These are phyloP conservation scores for Leccinum obscurum DNA, from an alignment of 768 basidiomycete species.

Conservation along the genomic window DNA sequence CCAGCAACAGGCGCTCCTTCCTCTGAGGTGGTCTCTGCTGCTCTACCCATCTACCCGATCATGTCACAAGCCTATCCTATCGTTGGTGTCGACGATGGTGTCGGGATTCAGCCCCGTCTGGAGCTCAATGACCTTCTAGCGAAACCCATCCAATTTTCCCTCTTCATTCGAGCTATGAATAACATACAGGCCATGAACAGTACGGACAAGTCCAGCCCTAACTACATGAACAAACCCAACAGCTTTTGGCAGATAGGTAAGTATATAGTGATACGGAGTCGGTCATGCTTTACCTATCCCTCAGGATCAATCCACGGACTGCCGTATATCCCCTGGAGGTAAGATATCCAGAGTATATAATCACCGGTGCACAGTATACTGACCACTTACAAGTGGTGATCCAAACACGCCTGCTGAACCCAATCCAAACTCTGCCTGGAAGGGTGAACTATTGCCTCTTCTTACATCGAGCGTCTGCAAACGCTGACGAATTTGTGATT, in stretches of 20 bases:
- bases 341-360: not conserved
- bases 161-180: slow-evolving; percentile 20
- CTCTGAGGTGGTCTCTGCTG: not conserved
- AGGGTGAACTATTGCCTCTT: slow-evolving; percentile 2
- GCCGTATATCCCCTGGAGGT: slow-evolving; percentile 17
- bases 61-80: slow-evolving; percentile 18
- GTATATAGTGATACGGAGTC: not conserved
- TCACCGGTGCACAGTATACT: not conserved
- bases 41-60: not conserved
- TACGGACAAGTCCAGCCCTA: not conserved
- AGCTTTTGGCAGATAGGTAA: slow-evolving; percentile 25
- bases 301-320: slow-evolving; percentile 20
- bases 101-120: slow-evolving; percentile 16
- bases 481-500: slow-evolving; percentile 3
- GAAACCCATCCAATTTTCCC: slow-evolving; percentile 17
- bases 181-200: slow-evolving; percentile 8
- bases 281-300: not conserved
- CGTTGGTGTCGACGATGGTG: slow-evolving; percentile 1
- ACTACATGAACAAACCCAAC: slow-evolving; percentile 18
- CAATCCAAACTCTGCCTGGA: slow-evolving; percentile 5
- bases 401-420: slow-evolving; percentile 9
- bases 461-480: not conserved
- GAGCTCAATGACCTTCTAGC: slow-evolving; percentile 19
- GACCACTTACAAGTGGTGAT: slow-evolving; percentile 15
- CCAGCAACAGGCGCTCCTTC: not conserved